Base-by-base conservation (phyloP, 78 protist genomes). In the Anaeramoeba flamelloides region DNA sequence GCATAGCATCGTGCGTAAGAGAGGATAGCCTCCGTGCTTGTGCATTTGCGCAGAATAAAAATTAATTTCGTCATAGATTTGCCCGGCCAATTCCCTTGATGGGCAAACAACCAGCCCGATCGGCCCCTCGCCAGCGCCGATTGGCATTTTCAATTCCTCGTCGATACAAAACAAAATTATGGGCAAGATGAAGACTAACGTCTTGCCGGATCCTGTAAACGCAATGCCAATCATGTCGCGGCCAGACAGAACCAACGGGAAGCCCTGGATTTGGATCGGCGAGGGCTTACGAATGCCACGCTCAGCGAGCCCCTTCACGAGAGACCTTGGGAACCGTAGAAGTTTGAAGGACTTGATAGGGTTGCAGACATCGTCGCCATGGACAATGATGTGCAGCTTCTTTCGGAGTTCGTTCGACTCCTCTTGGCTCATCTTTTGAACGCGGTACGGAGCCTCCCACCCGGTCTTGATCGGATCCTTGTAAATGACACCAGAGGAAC, bases 201-300 rank as follows among this genome's bases (percentile, higher is more conserved):
- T 95, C 87, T 94, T 94, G 37, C 98, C 98, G n/a, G 90, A 83
- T 12, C 97, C 97, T 0, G 99, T 96, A 89, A 86, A 93, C 0
- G 99, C 97, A 12, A 96, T 91, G 65, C 99, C 99, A 75, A 95
- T 94, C 92, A 93, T 87, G 79, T 94, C 98, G 2, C 97, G 84
- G 4, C 97, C 98, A 0, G 88, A 34, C 37, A 91, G 1, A 30
- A 82, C 75, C 32, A 76, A 84, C 0, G 92, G 91, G 37, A 90
- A 0, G 1, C 91, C 94, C 74, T 95, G 97, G 17, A 94, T 86
- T 86, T 95, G 98, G 84, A 95, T 94, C 31, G 98, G 97, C 0
- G 97, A 91, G 3, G 98, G 98, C 64, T 79, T 76, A 36, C 38
- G 40, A 38, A 95, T 94, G 41, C 93, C 94, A 30, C 81, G 83